Percentiles rank a stretch among this genome's conserved stretches.
These are phyloP conservation scores for Calocera cornea DNA, from an alignment of 768 basidiomycete genomes.

Conservation along the genomic window DNA sequence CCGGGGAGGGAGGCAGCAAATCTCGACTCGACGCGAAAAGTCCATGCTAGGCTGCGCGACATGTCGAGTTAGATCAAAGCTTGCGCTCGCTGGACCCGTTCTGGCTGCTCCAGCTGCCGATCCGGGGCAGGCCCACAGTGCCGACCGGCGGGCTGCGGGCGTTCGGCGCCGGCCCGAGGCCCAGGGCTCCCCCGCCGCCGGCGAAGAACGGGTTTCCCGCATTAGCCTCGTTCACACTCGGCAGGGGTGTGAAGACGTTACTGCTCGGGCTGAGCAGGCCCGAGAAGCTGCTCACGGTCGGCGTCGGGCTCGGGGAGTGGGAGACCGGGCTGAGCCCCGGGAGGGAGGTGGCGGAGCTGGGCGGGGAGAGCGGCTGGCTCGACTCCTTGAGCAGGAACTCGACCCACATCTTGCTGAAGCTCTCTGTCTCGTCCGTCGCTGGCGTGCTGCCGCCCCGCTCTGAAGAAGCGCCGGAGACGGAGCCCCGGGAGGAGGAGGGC, in stretches of 20 bases:
- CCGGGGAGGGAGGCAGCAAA: no score
- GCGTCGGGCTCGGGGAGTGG: not conserved
- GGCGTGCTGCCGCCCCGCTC: not conserved
- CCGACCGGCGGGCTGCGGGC: not conserved
- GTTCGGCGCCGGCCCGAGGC: not conserved
- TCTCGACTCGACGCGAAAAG: not conserved
- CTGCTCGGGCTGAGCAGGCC: not conserved
- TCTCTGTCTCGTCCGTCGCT: constrained; percentile 26
- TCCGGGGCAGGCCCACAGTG: not conserved
- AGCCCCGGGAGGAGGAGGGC: constrained; percentile 23
- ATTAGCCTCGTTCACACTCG: not conserved
- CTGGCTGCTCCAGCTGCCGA: not conserved
- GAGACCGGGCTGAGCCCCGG: not conserved
- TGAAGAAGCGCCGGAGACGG: constrained; percentile 21
- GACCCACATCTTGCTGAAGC: constrained; percentile 94
- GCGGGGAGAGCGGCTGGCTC: constrained; percentile 31
- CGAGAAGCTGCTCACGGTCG: not conserved
- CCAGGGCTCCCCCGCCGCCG: not conserved
- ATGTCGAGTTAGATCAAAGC: not conserved
- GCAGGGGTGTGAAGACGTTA: not conserved
- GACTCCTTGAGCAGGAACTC: constrained; percentile 96
- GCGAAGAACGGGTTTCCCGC: not conserved
- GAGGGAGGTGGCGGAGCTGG: not conserved
- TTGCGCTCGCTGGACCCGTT: not conserved
- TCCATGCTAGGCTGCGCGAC: not conserved